Base-by-base conservation (phyloP, 129 eudicot species). In the Ambrosia artemisiifolia region DNA sequence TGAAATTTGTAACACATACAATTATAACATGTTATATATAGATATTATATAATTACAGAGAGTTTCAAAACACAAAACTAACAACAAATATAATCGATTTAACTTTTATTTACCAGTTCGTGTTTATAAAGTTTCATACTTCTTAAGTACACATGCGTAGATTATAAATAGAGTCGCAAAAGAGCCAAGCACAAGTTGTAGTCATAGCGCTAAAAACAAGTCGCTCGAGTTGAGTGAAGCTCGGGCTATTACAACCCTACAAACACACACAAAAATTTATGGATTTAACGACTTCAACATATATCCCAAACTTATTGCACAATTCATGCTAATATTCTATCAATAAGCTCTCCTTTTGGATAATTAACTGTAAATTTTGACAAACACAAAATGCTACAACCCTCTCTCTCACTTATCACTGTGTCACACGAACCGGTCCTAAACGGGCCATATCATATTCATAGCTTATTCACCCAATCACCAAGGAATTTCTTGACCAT, bases 401-500 rank as follows among this genome's bases (percentile, higher is more conserved):
- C 34, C 63, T 11, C 14, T 55, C 35, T 6, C 35, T 24, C n/a
- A 4, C 63, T 20, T 17, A 51, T 17, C 30, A 40, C 51, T 70
- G 19, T 70, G 43, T 9, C 12, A 20, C 50, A 20, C 13, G n/a
- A 71, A 40, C n/a, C 55, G 7, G 44, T 20, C 69, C 13, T 61
- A 51, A 30, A 60, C 20, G 60, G 56, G 46, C 34, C 69, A 32
- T 16, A 28, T 44, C 20, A 59, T 13, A 13, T 60, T 30, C 47
- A 63, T 33, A 74, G 42, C 42, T 34, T 48, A 73, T 30, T 60
- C 4, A 17, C 53, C 17, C 5, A n/a, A 64, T 87, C 83, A 94
- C 99, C 99, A 94, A 59, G 93, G 91, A 67, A 94, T 94, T 80
- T 94, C 94, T 78, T 88, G 78, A 78, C 96, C 96, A 76, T 94